These are phyloP conservation scores for Microbotryum saponariae DNA, from an alignment of 1,284 basidiomycete genomes.

Conservation along the genomic window DNA sequence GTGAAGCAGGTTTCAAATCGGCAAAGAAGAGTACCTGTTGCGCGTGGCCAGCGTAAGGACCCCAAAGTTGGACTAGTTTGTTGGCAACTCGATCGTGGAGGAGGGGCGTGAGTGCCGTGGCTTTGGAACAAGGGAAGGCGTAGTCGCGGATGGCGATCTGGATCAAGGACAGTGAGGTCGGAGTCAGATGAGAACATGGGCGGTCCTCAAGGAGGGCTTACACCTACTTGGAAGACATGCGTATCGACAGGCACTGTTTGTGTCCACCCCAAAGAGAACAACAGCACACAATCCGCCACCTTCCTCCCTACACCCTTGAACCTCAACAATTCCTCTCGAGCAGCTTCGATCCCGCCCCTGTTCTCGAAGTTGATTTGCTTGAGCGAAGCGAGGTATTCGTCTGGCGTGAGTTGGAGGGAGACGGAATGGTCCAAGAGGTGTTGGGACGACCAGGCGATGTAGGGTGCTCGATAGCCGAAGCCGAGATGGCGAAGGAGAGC, in stretches of 20 bases:
- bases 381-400: slow-evolving; percentile 28
- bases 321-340: slow-evolving; percentile 65
- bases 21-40: slow-evolving; percentile 68
- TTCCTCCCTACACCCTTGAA: slow-evolving; percentile 91
- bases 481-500: slow-evolving; percentile 67
- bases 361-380: slow-evolving; percentile 5
- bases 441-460: slow-evolving; percentile 72
- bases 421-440: slow-evolving; percentile 54
- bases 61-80: slow-evolving; percentile 61
- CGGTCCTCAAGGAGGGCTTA: not conserved
- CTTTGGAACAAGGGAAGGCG: slow-evolving; percentile 50
- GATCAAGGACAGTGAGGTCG: not conserved
- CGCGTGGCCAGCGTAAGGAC: slow-evolving; percentile 77
- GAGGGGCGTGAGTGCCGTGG: slow-evolving; percentile 62
- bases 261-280: slow-evolving; percentile 91
- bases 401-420: slow-evolving; percentile 37
- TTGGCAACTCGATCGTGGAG: slow-evolving; percentile 67
- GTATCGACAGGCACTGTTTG: slow-evolving; percentile 87
- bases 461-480: slow-evolving; percentile 92
- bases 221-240: slow-evolving; percentile 55
- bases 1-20: slow-evolving; percentile 44
- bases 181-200: not conserved
- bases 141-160: slow-evolving; percentile 81
- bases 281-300: slow-evolving; percentile 85
- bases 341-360: slow-evolving; percentile 48